Evolutionary conservation across 2,329 filamentous ascomycete species (phyloP), one percentile per base, ranked within the genome.

Genomic region (Stemphylium lycopersici): DNA sequence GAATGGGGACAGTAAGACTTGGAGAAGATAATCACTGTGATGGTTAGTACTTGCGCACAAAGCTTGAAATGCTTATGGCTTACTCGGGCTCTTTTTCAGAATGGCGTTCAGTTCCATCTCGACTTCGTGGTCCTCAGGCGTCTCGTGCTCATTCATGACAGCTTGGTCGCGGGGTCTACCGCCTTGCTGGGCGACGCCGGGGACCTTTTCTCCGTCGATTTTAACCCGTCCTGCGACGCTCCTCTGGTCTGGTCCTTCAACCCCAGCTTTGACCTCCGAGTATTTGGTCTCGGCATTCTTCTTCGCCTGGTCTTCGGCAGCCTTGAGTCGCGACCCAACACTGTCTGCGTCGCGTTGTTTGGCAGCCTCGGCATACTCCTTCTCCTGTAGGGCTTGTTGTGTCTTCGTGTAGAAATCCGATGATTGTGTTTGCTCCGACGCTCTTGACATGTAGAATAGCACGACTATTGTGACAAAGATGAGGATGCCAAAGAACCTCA

Each of bases 1-100:
- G 92, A 97, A 78, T 85, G 88, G 0, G 90, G 91, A 76, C 95
- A 99, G 78, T 93, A 96, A 1, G 90, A 86, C 77, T 99, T 98
- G 61, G 92, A 96, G 79, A 98, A 98, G 67, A 99, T 91, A 73
- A 97, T 90, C 56, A 98, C 91, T 95, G 62, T 5, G 24, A 12
- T 15, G 6, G 20, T 66, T 55, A 67, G 58, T 29, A n/a, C 37
- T 31, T 24, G 15, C 6, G 22, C 4, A 20, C n/a, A 29, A 22
- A n/a, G 13, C 8, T 4, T 10, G 18, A 7, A 4, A n/a, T n/a
- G 45, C 3, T 15, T 15, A 4, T 13, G 20, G 54, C 70, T 15
- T 84, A 96, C 91, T 88, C 13, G 93, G 92, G 3, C 90, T 87
- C 70, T 87, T 89, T 79, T 93, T 95, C 61, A 98, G 76, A 43